These are phyloP conservation scores for Colletotrichum lindemuthianum DNA, from an alignment of 2,329 filamentous ascomycete genomes.

Conservation along the genomic window DNA sequence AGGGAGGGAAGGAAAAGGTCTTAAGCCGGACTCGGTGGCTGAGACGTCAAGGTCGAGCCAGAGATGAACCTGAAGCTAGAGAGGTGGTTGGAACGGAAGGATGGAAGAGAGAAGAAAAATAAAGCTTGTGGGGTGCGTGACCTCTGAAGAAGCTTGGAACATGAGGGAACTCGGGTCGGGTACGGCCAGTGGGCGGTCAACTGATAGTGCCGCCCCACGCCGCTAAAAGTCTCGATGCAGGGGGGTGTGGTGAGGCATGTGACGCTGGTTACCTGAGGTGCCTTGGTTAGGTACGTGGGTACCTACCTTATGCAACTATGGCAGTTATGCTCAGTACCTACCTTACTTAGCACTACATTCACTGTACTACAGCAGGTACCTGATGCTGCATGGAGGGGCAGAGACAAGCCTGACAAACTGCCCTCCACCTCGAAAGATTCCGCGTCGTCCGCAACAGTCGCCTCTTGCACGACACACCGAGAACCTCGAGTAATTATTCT, in stretches of 20 bases:
- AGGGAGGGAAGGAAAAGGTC: slow-evolving; percentile 15
- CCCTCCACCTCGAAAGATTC: slow-evolving; percentile 6
- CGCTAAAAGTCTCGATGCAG: slow-evolving; percentile 3
- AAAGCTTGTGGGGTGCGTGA: slow-evolving; percentile 29
- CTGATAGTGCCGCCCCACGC: slow-evolving; percentile 29
- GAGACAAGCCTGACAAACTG: slow-evolving; percentile 14
- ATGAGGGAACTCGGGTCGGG: slow-evolving; percentile 21
- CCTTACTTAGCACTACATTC: no score
- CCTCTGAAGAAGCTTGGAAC: slow-evolving; percentile 31
- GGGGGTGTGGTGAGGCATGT: slow-evolving; percentile 20
- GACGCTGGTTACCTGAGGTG: slow-evolving; percentile 5
- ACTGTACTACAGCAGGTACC: not conserved
- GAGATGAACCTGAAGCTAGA: slow-evolving; percentile 12
- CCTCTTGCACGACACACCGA: no score
- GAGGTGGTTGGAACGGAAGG: slow-evolving; percentile 30
- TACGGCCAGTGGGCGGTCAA: slow-evolving; percentile 23
- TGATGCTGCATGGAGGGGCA: slow-evolving; percentile 31
- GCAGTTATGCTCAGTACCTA: no score
- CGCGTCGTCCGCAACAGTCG: not conserved
- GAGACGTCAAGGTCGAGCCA: slow-evolving; percentile 1
- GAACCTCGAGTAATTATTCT: not conserved
- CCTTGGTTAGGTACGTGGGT: not conserved
- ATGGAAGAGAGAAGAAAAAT: slow-evolving; percentile 26
- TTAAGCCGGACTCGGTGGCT: slow-evolving; percentile 29
- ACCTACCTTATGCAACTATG: not conserved